phyloP scores from a whole-genome alignment of 129 eudicot genomes.

The Glebionis coronaria region DNA sequence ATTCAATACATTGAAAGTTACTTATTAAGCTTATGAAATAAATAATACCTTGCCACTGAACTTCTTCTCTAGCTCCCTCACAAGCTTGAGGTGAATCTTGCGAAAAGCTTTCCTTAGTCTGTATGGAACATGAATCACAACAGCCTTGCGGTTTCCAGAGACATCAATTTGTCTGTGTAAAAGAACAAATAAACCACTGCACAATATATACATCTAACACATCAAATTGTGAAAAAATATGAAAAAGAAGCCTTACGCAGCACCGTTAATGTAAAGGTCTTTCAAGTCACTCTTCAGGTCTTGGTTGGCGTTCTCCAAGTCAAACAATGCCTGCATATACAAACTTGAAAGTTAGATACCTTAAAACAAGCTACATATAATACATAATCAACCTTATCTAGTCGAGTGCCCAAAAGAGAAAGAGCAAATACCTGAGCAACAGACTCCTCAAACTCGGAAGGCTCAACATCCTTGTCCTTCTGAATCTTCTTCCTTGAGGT shows the following conservation, averaged over 20 bases:
- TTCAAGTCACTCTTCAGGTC: slow-evolving; percentile 76
- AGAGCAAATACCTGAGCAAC: slow-evolving; percentile 61
- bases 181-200: not conserved
- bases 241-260: slow-evolving; percentile 28
- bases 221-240: not conserved
- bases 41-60: slow-evolving; percentile 81
- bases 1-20: too few species aligned
- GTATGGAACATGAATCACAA: slow-evolving; percentile 82
- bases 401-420: not conserved
- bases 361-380: not conserved
- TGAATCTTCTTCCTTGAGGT: slow-evolving; percentile 77
- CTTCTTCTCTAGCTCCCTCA: slow-evolving; percentile 95
- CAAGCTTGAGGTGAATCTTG: slow-evolving; percentile 76
- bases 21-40: not conserved
- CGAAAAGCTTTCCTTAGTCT: slow-evolving; percentile 86
- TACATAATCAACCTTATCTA: not conserved
- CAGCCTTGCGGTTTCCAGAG: slow-evolving; percentile 73
- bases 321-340: slow-evolving; percentile 49
- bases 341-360: not conserved
- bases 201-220: not conserved
- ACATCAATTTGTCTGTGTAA: slow-evolving; percentile 70
- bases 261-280: slow-evolving; percentile 64
- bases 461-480: slow-evolving; percentile 74
- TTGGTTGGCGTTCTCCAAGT: slow-evolving; percentile 59
- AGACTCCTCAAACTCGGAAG: slow-evolving; percentile 70